These are phyloP conservation scores for Pseudogymnoascus sp. DNA, from an alignment of 2,329 filamentous ascomycete species.

Conservation along the genomic window DNA sequence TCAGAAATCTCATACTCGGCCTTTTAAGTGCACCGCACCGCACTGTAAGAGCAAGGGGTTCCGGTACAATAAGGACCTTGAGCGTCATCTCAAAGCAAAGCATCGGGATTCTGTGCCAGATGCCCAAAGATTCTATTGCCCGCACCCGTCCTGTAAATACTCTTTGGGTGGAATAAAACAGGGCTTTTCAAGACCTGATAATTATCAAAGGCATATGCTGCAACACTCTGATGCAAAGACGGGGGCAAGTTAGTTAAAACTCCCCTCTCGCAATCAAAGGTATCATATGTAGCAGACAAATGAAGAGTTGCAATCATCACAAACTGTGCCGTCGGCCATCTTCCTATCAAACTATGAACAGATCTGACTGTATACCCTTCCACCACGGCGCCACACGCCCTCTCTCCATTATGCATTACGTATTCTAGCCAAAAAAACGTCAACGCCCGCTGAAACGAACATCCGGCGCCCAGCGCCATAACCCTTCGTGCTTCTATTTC, in stretches of 20 bases:
- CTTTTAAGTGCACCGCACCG: not conserved
- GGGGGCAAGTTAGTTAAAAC: not conserved
- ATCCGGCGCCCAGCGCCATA: not conserved
- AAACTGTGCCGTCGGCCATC: not conserved
- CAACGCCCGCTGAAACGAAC: slow-evolving; percentile 1
- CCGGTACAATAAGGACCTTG: not conserved
- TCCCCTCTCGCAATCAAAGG: not conserved
- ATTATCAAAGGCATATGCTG: not conserved
- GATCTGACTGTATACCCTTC: not conserved
- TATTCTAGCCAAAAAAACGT: not conserved
- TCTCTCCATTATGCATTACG: not conserved
- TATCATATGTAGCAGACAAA: not conserved
- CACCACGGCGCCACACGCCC: not conserved
- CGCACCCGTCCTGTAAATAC: not conserved
- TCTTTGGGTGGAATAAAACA: not conserved
- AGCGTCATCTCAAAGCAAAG: not conserved
- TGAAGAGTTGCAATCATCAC: not conserved
- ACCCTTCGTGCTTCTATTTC: not conserved
- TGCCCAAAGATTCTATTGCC: not conserved
- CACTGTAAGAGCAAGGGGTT: not conserved
- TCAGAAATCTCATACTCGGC: not conserved
- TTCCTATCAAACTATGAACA: not conserved
- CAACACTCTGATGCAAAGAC: not conserved
- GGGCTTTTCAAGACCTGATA: not conserved
- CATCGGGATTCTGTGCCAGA: not conserved